Evolutionary conservation across 2,329 filamentous ascomycete genomes (phyloP), one percentile per base, ranked within the genome.

Genomic region (Epichloe sylvatica): DNA sequence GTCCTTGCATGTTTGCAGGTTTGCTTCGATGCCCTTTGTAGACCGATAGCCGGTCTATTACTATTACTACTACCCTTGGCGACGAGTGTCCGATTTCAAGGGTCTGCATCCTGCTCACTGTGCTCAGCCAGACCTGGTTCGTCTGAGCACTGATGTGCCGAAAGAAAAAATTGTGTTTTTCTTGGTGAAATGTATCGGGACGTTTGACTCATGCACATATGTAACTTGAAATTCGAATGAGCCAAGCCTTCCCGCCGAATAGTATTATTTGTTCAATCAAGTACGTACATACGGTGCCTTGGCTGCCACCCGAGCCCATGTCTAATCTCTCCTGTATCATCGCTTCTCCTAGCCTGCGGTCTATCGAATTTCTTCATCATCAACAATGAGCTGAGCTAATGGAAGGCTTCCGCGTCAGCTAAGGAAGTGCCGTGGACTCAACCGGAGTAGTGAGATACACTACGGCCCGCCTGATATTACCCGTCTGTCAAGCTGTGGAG

Each of bases 1-100:
- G 42, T 38, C 49, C 49, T 43, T 46, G 44, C 44, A 50, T 46
- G 3, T 40, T 44, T 50, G 43, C 49, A 46, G 17, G 30, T 50
- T 43, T 50, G 49, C 49, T 44, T 46, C 17, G n/a, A 41, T 46
- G 30, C 33, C 30, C 9, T 30, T 30, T 11, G 8, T 11, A 5
- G 15, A 37, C 35, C 5, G 12, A 15, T 13, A 37, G 35, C 15
- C 5, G 35, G 35, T 37, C 34, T 25, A 8, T 30, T 30, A 3
- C 34, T 25, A 8, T 30, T 30, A 3, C 25, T 30, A 30, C 25
- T 30, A 30, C 25, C 25, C 25, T 30, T 30, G 25, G 25, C 13
- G 40, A 33, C 21, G 23, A 33, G 23, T 33, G 3, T 30, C 2
- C 7, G 36, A 37, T 37, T 37, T 37, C 36, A 37, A 37, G 36